These are phyloP conservation scores for Nemania sp. DNA, from an alignment of 2,329 filamentous ascomycete genomes.

Conservation along the genomic window DNA sequence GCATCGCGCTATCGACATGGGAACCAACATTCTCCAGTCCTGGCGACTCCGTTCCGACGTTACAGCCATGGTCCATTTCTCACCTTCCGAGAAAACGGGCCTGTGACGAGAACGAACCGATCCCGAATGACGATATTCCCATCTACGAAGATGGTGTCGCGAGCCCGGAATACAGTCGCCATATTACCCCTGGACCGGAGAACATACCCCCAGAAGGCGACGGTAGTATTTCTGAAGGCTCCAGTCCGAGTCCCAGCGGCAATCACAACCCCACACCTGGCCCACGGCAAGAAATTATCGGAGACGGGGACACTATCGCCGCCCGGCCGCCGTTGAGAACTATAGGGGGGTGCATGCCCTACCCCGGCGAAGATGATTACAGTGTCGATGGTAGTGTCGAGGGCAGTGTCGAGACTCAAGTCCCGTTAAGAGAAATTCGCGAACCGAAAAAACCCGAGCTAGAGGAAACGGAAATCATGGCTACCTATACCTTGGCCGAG, in stretches of 20 bases:
- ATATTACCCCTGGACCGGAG: neutral
- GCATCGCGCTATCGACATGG: conserved; percentile 65
- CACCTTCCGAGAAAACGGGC: conserved; percentile 37
- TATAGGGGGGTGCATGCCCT: too few species aligned
- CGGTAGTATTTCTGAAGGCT: neutral
- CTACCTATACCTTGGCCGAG: conserved; percentile 64
- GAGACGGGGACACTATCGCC: too few species aligned
- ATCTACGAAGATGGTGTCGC: neutral
- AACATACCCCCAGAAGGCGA: neutral
- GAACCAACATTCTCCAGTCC: conserved; percentile 62
- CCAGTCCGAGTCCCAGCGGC: neutral
- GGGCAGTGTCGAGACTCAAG: too few species aligned
- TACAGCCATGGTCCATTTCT: conserved; percentile 62
- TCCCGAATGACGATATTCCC: neutral
- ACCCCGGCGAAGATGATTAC: too few species aligned
- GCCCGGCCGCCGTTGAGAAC: too few species aligned
- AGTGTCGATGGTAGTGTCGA: too few species aligned
- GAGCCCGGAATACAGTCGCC: neutral
- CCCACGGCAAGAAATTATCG: neutral
- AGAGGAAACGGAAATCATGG: conserved; percentile 63
- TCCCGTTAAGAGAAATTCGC: conserved; percentile 25
- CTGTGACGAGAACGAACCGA: too few species aligned
- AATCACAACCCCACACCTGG: neutral
- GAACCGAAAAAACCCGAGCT: conserved; percentile 58
- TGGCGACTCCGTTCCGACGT: conserved; percentile 57